phyloP scores from a whole-genome alignment of 129 eudicot genomes.

The Artemisia annua region DNA sequence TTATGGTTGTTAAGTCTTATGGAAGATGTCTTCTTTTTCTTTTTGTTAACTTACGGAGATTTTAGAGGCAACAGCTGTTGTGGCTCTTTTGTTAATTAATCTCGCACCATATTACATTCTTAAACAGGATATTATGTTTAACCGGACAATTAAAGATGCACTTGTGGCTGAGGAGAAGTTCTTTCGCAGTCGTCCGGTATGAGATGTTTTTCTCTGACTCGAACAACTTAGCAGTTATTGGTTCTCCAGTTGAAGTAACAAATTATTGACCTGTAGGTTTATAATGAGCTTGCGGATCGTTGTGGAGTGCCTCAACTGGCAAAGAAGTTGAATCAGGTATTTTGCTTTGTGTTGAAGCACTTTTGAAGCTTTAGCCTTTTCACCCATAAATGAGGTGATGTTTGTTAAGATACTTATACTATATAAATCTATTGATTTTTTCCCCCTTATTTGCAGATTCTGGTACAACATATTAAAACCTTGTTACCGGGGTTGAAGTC shows the following conservation, averaged over 20 bases:
- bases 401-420: background rate
- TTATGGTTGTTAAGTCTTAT: background rate
- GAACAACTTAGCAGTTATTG: background rate
- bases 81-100: constrained; percentile 15
- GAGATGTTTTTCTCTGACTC: background rate
- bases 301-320: constrained; percentile 98
- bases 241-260: constrained; percentile 1
- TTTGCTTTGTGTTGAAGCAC: background rate
- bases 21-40: background rate
- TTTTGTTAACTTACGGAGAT: background rate
- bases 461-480: constrained; percentile 73
- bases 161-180: constrained; percentile 97
- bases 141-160: constrained; percentile 87
- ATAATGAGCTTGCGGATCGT: constrained; percentile 89
- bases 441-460: constrained; percentile 41
- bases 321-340: constrained; percentile 93
- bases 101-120: background rate
- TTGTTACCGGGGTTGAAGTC: constrained; percentile 75
- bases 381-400: background rate
- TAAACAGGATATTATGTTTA: constrained; percentile 71
- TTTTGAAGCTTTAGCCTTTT: background rate
- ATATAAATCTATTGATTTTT: background rate
- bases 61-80: background rate
- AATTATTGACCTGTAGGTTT: constrained; percentile 51
- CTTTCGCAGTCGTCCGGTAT: constrained; percentile 93